Conservation (phyloP, 208 protist species). For the Spongospora subterranea region DNA sequence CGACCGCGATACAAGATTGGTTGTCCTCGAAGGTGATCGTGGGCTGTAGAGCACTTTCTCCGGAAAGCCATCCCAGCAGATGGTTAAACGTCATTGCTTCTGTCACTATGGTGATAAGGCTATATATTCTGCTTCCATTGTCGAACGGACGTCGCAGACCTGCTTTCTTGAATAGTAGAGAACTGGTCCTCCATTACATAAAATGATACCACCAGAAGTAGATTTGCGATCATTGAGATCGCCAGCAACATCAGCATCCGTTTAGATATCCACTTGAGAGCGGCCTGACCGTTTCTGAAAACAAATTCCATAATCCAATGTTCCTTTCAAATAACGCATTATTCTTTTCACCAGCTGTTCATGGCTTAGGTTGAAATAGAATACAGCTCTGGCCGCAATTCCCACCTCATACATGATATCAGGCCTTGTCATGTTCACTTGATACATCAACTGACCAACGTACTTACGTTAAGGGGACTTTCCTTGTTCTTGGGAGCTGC, state of each 20-base stretch:
- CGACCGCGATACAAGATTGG: neutral
- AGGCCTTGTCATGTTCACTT: slow-evolving; percentile 26
- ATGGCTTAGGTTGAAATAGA: neutral
- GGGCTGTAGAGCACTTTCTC: neutral
- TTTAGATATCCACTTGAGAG: neutral
- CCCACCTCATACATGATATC: slow-evolving; percentile 42
- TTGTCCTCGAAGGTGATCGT: neutral
- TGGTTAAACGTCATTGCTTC: neutral
- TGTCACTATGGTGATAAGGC: neutral
- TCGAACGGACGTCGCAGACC: neutral
- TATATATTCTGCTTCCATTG: slow-evolving; percentile 27
- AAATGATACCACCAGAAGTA: neutral
- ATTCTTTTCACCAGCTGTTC: neutral
- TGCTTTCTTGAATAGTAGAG: slow-evolving; percentile 5
- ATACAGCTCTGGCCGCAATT: slow-evolving; percentile 1
- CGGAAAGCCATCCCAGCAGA: neutral
- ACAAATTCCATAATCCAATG: slow-evolving; percentile 20
- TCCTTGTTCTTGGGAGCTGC: neutral
- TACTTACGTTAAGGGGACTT: slow-evolving; percentile 18
- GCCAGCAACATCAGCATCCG: slow-evolving; percentile 28
- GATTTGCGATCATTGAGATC: neutral
- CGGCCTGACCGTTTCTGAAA: neutral
- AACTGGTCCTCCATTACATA: slow-evolving; percentile 15
- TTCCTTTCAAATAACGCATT: slow-evolving; percentile 26
- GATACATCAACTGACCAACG: slow-evolving; percentile 3